Evolutionary conservation across 148 eudicot genomes (phyloP), one percentile per base, ranked within the genome.

Genomic region (Oxyria digyna): DNA sequence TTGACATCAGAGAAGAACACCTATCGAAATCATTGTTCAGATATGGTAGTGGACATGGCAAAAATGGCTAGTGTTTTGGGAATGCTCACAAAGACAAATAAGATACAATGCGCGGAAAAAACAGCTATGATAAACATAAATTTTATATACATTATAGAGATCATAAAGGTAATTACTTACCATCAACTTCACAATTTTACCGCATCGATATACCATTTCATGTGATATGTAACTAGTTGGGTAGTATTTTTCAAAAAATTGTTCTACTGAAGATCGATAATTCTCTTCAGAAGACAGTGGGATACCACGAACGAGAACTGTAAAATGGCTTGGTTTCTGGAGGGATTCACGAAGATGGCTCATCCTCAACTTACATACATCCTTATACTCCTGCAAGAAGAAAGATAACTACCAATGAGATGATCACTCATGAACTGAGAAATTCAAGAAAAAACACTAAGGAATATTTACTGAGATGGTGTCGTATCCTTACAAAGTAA

Each of bases 241-340:
- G 75, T 87, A 81, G 73, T 80, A 82, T 67, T 81, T 79, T 14
- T 76, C 67, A 69, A 94, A 88, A 76, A 81, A 88, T 14, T 81
- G 88, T 74, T 74, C 79, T 67, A 90, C 70, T 40, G 78, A 42
- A 59, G 79, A 82, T 69, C 87, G 78, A 67, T 87, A 88, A 35
- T 96, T 80, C 78, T 82, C 91, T 72, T 91, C 87, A 27, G 73
- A 55, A 55, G 88, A 84, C 84, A 90, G 75, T 26, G 98, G 98
- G 67, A 94, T 85, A 69, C 83, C 92, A 54, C 98, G 96, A 74
- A 94, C 92, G 69, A 94, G 76, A 78, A 94, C 87, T 38, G 96
- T 85, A 72, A 94, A 94, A 71, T 76, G 85, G 78, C 93, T 81
- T 71, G 88, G 80, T 10, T 80, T 73, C 69, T 50, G 70, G 71